Evolutionary conservation across 306 rosid species (phyloP), one percentile per base, ranked within the genome.

Genomic region (Acmispon strigosus): DNA sequence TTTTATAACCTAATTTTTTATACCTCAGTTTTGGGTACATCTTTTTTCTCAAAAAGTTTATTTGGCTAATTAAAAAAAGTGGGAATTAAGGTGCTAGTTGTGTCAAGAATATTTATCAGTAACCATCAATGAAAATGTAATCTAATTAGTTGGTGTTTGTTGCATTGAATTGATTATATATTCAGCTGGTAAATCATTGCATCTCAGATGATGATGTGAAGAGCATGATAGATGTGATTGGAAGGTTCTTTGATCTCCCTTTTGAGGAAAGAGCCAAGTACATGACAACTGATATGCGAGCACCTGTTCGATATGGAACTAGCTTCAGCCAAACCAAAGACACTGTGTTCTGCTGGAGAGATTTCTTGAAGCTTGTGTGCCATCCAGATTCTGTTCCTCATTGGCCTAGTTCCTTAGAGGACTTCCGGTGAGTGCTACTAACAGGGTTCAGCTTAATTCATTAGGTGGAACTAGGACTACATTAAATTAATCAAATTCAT

Each of bases 261-360:
- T 79, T 76, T 1, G 96, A 86, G 73, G 97, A 93, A 68, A 82
- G 97, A 80, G 77, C 83, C 0, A 88, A 85, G 80, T 84, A 81
- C 75, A 93, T 93, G 98, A 85, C 84, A 16, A 66, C 84, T 2
- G 89, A 93, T 51, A 81, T 93, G 89, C 57, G 54, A 10, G 80
- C 91, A 3, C 84, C 91, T 0, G 96, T 93, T 13, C 77, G 98
- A 45, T 93, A 83, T 20, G 98, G 98, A 6, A 93, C 98, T 1
- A 90, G 98, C 73, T 93, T 86, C 76, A 90, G 84, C 73, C 96
- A 90, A 79, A 85, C 57, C 61, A 86, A 74, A 56, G 96, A 93
- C 79, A 64, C 50, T 2, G 93, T 90, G 36, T 86, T 88, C 43
- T 80, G 87, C 41, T 92, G 98, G 98, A 90, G 98, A 14, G 98